Conservation (phyloP, 2,329 filamentous ascomycete species). For the Fusarium sp. region DNA sequence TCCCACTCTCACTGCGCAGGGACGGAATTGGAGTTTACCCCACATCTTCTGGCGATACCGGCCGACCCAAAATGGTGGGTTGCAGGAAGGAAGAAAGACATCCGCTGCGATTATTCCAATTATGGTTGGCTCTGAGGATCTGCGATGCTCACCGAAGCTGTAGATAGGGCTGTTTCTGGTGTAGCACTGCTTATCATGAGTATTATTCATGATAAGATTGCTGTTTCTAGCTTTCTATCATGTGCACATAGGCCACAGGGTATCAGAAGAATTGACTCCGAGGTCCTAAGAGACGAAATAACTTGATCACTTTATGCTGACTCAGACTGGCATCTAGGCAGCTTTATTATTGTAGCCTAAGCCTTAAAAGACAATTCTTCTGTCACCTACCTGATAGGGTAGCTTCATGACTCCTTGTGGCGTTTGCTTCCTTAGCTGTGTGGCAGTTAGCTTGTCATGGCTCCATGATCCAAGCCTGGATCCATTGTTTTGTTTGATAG, state of each 20-base stretch:
- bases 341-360: no score
- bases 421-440: conserved; percentile 16
- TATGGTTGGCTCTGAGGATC: neutral
- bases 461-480: neutral
- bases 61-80: conserved; percentile 40
- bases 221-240: neutral
- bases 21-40: conserved; percentile 39
- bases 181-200: neutral
- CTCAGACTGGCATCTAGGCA: no score
- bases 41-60: conserved; percentile 46
- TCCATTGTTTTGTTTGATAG: neutral
- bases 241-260: neutral
- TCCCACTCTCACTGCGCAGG: conserved; percentile 1
- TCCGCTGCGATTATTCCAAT: conserved; percentile 10
- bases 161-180: conserved; percentile 1
- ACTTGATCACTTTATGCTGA: no score
- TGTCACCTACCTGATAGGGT: neutral
- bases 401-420: conserved; percentile 14
- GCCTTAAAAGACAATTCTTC: no score
- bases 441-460: conserved; percentile 23
- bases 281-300: no score
- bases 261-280: no score
- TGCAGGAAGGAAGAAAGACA: conserved; percentile 19
- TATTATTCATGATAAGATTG: neutral
- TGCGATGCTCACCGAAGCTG: conserved; percentile 6